Conservation (phyloP, 2,329 filamentous ascomycete species). For the Alternaria sp. region DNA sequence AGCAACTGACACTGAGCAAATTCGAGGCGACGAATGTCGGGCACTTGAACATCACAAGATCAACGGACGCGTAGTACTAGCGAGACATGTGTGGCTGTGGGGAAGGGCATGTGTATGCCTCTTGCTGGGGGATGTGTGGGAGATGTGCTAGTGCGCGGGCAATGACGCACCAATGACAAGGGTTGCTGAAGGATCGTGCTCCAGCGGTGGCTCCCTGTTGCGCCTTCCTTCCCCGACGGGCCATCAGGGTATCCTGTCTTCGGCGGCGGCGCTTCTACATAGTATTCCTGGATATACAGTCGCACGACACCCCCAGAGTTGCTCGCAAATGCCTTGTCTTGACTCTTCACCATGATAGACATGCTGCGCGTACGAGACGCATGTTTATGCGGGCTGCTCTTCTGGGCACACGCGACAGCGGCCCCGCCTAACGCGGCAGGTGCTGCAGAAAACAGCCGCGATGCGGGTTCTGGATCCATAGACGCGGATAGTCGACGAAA, state of each 20-base stretch:
- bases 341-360: conserved; percentile 10
- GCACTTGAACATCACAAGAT: conserved; percentile 3
- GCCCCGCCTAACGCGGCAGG: conserved; percentile 38
- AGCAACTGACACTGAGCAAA: not conserved
- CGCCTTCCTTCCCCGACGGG: conserved; percentile 13
- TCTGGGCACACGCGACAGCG: conserved; percentile 35
- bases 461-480: conserved; percentile 15
- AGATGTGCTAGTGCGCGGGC: conserved; percentile 7
- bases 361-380: conserved; percentile 38
- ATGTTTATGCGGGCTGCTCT: conserved; percentile 40
- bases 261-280: conserved; percentile 8
- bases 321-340: conserved; percentile 1
- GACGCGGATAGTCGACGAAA: conserved; percentile 29
- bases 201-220: conserved; percentile 23
- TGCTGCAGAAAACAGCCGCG: conserved; percentile 20
- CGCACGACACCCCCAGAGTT: conserved; percentile 16
- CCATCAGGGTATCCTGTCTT: conserved; percentile 34
- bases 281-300: conserved; percentile 23
- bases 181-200: conserved; percentile 31
- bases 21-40: not conserved
- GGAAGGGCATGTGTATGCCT: conserved; percentile 11
- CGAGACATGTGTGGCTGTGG: conserved; percentile 7
- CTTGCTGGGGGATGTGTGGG: conserved; percentile 8
- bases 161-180: conserved; percentile 35
- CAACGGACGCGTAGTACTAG: not conserved